phyloP scores from a whole-genome alignment of 345 rosid species.

The Clausena lansium region DNA sequence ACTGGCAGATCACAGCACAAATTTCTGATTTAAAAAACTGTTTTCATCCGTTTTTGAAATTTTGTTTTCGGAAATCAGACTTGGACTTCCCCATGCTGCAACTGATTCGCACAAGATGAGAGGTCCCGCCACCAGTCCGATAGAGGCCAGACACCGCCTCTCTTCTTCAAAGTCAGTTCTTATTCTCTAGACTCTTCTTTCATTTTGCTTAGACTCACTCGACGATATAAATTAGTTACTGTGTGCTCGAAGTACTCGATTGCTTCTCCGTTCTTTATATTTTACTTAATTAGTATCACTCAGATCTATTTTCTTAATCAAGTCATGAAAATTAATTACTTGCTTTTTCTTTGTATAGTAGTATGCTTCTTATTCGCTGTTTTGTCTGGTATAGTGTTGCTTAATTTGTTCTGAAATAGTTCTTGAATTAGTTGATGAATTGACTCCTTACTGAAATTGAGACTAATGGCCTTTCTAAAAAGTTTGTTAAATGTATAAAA shows the following conservation, averaged over 20 bases:
- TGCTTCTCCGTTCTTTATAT: neutral
- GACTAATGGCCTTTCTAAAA: neutral
- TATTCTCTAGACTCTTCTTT: neutral
- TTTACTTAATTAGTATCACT: neutral
- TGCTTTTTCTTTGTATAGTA: too few relatives aligned
- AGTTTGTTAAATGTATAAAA: neutral
- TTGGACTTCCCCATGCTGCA: slow-evolving; percentile 5
- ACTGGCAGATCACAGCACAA: neutral
- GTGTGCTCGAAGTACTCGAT: neutral
- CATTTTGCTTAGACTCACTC: neutral
- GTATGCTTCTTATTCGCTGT: neutral
- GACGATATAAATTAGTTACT: neutral
- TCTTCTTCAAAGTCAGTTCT: slow-evolving; percentile 1
- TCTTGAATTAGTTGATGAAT: neutral
- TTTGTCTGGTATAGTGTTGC: neutral
- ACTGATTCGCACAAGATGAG: slow-evolving; percentile 11
- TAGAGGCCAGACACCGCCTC: slow-evolving; percentile 15
- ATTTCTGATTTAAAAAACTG: too few relatives aligned
- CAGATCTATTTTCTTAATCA: neutral
- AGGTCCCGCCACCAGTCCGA: slow-evolving; percentile 7
- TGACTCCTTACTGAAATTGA: neutral
- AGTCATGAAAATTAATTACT: neutral
- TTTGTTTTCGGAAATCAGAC: slow-evolving; percentile 5
- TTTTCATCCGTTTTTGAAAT: neutral
- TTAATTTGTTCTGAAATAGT: neutral